phyloP scores from a whole-genome alignment of 495 filamentous ascomycete species.

The Xylaria intraflava region DNA sequence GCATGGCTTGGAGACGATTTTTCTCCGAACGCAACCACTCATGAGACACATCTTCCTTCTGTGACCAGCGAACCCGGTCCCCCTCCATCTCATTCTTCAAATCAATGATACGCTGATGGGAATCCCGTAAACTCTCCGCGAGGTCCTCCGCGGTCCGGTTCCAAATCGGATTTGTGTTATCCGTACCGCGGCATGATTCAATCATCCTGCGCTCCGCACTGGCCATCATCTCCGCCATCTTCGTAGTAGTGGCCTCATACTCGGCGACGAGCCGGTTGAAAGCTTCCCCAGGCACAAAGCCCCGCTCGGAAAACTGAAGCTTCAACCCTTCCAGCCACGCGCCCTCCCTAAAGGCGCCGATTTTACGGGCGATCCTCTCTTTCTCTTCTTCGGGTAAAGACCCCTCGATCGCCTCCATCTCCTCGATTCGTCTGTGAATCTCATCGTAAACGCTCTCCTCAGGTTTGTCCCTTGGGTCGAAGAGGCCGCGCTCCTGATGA shows the following conservation, averaged over 20 bases:
- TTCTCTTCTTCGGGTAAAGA: neutral
- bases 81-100: neutral
- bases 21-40: too few species aligned
- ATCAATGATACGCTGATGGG: neutral
- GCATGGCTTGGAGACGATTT: neutral
- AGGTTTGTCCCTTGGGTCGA: neutral
- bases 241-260: slow-evolving; percentile 5
- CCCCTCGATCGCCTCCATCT: neutral
- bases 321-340: slow-evolving; percentile 17
- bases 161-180: too few species aligned
- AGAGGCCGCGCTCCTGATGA: neutral
- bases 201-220: neutral
- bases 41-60: too few species aligned
- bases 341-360: slow-evolving; percentile 1
- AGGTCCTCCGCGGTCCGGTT: too few species aligned
- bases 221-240: neutral
- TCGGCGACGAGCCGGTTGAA: slow-evolving; percentile 19
- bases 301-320: slow-evolving; percentile 4
- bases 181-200: neutral
- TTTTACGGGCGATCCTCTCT: neutral
- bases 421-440: neutral
- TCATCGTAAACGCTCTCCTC: slow-evolving; percentile 6
- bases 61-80: neutral
- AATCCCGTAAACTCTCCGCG: neutral
- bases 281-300: slow-evolving; percentile 6